A percentile compares a stretch with the other conserved stretches of the same genome.
phyloP scores from a whole-genome alignment of 2,329 filamentous ascomycete species.

The Elsinoe arachidis region DNA sequence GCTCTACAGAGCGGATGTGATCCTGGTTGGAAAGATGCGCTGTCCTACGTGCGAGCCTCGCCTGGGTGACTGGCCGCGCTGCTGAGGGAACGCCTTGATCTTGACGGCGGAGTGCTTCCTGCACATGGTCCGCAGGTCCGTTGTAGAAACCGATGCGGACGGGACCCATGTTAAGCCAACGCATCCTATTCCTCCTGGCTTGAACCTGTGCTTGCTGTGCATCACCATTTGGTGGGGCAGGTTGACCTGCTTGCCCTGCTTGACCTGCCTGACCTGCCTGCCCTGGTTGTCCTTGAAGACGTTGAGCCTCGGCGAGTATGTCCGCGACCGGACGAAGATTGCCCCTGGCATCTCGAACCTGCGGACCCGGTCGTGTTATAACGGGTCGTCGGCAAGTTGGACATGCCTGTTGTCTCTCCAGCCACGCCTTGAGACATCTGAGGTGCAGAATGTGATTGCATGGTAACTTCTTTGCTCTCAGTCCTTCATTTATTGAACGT shows the following conservation, averaged over 20 bases:
- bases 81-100: not conserved
- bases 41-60: constrained; percentile 25
- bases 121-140: constrained; percentile 40
- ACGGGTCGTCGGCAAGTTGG: constrained; percentile 86
- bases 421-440: constrained; percentile 89
- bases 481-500: constrained; percentile 58
- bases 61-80: constrained; percentile 17
- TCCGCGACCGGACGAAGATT: constrained; percentile 1
- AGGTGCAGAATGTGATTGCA: constrained; percentile 95
- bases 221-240: constrained; percentile 25
- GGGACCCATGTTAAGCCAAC: constrained; percentile 63
- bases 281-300: constrained; percentile 14
- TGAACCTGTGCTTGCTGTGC: constrained; percentile 4
- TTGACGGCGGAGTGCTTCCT: constrained; percentile 34
- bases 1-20: constrained; percentile 58
- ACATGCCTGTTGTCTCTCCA: constrained; percentile 94
- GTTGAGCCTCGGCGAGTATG: not conserved
- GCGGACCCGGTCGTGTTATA: constrained; percentile 24
- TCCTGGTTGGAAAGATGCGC: constrained; percentile 29
- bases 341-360: constrained; percentile 8
- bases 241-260: constrained; percentile 29
- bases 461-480: constrained; percentile 87
- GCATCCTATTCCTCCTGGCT: constrained; percentile 25
- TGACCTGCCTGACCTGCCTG: constrained; percentile 21
- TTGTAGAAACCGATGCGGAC: constrained; percentile 62